Evolutionary conservation across 164 flowering plant genomes (phyloP).

Genomic region (Nelumbo lutea): DNA sequence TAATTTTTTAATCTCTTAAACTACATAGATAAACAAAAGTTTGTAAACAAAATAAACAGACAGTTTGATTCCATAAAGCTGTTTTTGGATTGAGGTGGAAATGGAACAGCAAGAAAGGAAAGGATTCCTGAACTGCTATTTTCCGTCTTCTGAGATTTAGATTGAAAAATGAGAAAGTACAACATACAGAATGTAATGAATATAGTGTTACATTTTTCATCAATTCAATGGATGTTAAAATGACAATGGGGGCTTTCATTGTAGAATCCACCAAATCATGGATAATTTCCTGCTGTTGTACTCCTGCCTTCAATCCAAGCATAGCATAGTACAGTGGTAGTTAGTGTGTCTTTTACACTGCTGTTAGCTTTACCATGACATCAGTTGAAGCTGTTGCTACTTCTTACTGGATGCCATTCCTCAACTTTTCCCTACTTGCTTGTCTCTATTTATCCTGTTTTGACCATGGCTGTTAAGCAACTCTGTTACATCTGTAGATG

Average conservation of each 20-base stretch:
- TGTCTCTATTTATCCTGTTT: not conserved
- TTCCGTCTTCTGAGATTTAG: too few species aligned
- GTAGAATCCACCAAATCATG: not conserved
- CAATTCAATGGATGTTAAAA: too few species aligned
- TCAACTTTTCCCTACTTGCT: not conserved
- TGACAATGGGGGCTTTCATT: not conserved
- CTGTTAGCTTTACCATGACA: not conserved
- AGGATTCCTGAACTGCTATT: too few species aligned
- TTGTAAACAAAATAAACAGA: too few species aligned
- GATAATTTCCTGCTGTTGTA: not conserved
- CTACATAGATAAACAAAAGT: too few species aligned
- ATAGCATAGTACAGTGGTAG: not conserved
- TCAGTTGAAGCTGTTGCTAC: not conserved
- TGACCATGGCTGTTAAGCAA: not conserved
- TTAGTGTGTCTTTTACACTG: not conserved
- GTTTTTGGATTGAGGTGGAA: too few species aligned
- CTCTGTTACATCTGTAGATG: not conserved
- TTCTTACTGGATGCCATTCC: not conserved
- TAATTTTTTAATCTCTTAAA: too few species aligned
- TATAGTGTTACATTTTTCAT: too few species aligned
- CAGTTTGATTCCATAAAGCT: too few species aligned
- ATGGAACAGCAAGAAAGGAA: too few species aligned
- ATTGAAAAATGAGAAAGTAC: too few species aligned
- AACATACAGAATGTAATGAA: too few species aligned
- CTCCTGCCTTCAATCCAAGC: not conserved